Conservation (phyloP, 805 yeast species). For the Candida golubevii region DNA sequence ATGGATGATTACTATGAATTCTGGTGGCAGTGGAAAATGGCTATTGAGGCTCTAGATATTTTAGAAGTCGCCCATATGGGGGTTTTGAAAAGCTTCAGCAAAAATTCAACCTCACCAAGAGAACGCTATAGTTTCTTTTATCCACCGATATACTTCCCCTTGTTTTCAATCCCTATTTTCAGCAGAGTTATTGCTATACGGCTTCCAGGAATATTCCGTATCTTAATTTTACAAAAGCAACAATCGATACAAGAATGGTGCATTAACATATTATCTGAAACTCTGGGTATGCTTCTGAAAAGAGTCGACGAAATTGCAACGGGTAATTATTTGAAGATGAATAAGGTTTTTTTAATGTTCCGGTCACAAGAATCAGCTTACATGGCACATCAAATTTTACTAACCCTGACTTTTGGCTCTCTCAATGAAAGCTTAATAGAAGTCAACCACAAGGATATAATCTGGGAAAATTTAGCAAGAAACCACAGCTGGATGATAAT, state of each 20-base stretch:
- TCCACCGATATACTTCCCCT: constrained; percentile 30
- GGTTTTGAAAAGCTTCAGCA: constrained; percentile 1
- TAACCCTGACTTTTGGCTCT: constrained; percentile 38
- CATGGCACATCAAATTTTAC: constrained; percentile 56
- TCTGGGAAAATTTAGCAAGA: constrained; percentile 61
- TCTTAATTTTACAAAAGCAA: constrained; percentile 19
- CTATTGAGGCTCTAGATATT: constrained; percentile 23
- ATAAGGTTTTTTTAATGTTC: constrained; percentile 62
- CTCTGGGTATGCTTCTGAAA: constrained; percentile 7
- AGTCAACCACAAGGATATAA: constrained; percentile 60
- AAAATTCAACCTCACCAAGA: neutral
- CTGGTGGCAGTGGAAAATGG: constrained; percentile 18
- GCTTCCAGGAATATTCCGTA: constrained; percentile 29
- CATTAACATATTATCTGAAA: constrained; percentile 15
- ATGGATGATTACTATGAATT: constrained; percentile 32
- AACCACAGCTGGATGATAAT: constrained; percentile 33
- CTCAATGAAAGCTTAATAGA: constrained; percentile 45
- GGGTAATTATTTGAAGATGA: constrained; percentile 22
- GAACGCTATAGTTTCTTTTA: constrained; percentile 19
- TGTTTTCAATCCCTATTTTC: constrained; percentile 19
- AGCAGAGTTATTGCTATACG: constrained; percentile 19
- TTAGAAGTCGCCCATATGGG: constrained; percentile 22
- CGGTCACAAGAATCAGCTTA: constrained; percentile 53
- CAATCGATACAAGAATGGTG: constrained; percentile 28
- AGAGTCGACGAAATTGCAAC: constrained; percentile 11